Conservation (phyloP, 1,284 basidiomycete species). For the Papiliotrema laurentii region DNA sequence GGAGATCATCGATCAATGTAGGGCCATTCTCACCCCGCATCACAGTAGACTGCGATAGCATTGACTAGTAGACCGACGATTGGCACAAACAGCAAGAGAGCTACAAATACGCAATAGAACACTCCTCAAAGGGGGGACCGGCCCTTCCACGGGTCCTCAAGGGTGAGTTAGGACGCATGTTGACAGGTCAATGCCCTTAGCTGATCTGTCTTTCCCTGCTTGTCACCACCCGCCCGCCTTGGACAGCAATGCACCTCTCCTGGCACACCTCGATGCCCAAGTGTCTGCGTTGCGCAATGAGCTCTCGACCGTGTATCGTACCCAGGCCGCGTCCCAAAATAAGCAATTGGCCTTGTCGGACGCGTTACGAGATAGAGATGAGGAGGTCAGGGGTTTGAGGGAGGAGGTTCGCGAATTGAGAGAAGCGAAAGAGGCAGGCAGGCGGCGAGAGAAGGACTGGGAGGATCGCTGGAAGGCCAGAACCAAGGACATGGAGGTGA, state of each 20-base stretch:
- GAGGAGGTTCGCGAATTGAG: constrained; percentile 81
- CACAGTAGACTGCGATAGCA: too few relatives aligned
- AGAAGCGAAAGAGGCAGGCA: constrained; percentile 57
- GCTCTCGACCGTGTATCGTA: constrained; percentile 88
- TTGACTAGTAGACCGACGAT: constrained; percentile 66
- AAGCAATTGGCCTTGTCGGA: constrained; percentile 94
- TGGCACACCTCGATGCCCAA: constrained; percentile 85
- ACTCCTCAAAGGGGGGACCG: constrained; percentile 54
- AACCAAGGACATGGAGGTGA: constrained; percentile 78
- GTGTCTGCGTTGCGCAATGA: constrained; percentile 86
- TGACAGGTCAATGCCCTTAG: too few relatives aligned
- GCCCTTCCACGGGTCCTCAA: constrained; percentile 53
- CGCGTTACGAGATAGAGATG: constrained; percentile 86
- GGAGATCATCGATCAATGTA: constrained; percentile 83
- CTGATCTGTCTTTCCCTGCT: too few relatives aligned
- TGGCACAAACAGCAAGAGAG: constrained; percentile 81
- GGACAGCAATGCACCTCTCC: constrained; percentile 65
- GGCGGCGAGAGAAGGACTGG: constrained; percentile 56
- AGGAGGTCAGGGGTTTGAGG: constrained; percentile 70
- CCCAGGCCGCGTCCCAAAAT: constrained; percentile 77
- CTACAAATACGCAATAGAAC: constrained; percentile 84
- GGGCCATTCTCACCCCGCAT: constrained; percentile 34
- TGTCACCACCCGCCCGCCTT: background rate
- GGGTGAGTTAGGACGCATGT: constrained; percentile 55
- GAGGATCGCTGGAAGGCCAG: constrained; percentile 82